Evolutionary conservation across 1,284 basidiomycete genomes (phyloP), one percentile per base, ranked within the genome.

Genomic region (Porodaedalea pini): DNA sequence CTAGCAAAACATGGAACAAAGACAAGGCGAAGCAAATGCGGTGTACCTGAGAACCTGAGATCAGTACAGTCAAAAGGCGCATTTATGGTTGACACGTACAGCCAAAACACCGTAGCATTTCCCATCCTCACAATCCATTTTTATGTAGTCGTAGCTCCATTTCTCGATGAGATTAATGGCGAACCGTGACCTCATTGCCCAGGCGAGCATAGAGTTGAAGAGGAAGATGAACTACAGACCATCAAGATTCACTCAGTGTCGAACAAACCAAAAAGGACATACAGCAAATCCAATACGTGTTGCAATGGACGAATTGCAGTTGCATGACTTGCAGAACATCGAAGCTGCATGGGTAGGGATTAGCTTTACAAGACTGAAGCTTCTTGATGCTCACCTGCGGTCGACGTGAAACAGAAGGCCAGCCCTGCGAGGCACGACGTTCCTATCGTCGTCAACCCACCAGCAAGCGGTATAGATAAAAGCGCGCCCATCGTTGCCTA

Each of bases 281-380:
- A 92, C 92, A 19, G 94, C 94, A 74, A 95, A 99, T 39, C 96
- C 96, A 59, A 99, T 89, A 67, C 96, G 88, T 36, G 96, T 99
- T 0, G 96, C 96, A 64, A 99, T 98, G 0, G 94, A 97, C 8
- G 94, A 97, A 70, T 98, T 98, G 76, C 96, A 99, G 72, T 98
- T 98, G 75, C 96, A 99, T 57, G 93, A 95, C 78, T 97, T 97
- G 83, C 88, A 97, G 75, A 99, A 92, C 77, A 98, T 96, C 36
- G 93, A 94, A 8, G 95, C 94, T 83, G 75, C 69, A 58, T 68
- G 66, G 6, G 21, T 43, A 40, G 21, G 37, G 6, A 15, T 47
- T 11, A 27, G 11, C 4, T n/a, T 47, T 31, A n/a, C 6, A 25
- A 4, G 1, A 27, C 13, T 11, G 29, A 3, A n/a, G 41, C 55